These are phyloP conservation scores for Calocera viscosa DNA, from an alignment of 768 basidiomycete genomes.

Conservation along the genomic window DNA sequence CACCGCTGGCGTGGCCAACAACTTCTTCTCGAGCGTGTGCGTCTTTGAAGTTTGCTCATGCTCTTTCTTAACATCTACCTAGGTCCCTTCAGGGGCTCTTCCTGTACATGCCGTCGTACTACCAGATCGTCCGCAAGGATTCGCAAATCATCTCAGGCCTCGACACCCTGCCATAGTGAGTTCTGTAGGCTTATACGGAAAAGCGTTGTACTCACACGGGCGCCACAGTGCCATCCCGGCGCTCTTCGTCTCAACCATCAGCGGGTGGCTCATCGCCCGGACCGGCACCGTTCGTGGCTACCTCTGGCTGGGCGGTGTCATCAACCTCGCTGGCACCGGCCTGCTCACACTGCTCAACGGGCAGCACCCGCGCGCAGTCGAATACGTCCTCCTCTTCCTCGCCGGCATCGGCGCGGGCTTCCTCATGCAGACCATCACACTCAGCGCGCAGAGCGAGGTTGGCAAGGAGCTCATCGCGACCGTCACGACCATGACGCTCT, in stretches of 20 bases:
- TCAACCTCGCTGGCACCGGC: not conserved
- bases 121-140: constrained; percentile 1
- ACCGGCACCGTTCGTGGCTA: not conserved
- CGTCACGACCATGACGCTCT: not conserved
- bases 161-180: not conserved
- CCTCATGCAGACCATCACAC: constrained; percentile 1
- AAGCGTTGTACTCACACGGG: not conserved
- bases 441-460: not conserved
- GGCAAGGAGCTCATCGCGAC: not conserved
- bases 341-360: not conserved
- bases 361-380: not conserved
- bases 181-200: not conserved
- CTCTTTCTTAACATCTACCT: not conserved
- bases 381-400: not conserved
- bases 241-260: not conserved
- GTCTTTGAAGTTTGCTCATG: not conserved
- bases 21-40: constrained; percentile 6
- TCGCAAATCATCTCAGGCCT: not conserved
- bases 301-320: not conserved
- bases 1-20: not conserved
- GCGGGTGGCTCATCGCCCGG: not conserved
- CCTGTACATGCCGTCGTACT: not conserved
- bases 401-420: not conserved
- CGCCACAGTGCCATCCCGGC: not conserved
- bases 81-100: not conserved